Conservation (phyloP, 805 yeast genomes). For the Sugiyamaella qingdaonensis region DNA sequence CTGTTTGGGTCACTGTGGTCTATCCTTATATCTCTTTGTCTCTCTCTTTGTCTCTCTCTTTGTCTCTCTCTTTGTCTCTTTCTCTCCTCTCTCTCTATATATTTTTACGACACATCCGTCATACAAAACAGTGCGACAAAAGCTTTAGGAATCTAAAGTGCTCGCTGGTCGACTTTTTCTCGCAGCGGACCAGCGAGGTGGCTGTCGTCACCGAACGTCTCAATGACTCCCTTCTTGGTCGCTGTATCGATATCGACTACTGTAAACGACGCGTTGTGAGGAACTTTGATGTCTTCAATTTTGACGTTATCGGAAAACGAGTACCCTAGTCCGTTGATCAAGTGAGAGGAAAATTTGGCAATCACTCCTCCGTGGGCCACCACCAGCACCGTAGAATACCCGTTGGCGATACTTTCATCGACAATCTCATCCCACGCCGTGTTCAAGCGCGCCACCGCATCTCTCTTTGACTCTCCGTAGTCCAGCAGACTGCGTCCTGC, state of each 20-base stretch:
- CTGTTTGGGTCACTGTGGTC: no score
- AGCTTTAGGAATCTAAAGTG: no score
- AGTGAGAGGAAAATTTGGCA: slow-evolving; percentile 51
- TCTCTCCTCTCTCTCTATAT: no score
- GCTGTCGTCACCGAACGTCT: slow-evolving; percentile 58
- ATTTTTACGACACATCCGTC: no score
- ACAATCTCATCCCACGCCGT: slow-evolving; percentile 42
- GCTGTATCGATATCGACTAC: slow-evolving; percentile 52
- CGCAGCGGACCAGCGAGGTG: slow-evolving; percentile 52
- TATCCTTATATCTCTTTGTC: no score
- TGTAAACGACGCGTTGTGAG: slow-evolving; percentile 72
- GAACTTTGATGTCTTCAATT: slow-evolving; percentile 47
- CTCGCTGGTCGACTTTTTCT: slow-evolving; percentile 17
- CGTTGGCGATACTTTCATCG: slow-evolving; percentile 34
- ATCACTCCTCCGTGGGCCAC: slow-evolving; percentile 84
- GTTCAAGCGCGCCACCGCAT: slow-evolving; percentile 45
- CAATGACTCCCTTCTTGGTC: slow-evolving; percentile 41
- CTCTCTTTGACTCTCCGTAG: slow-evolving; percentile 54
- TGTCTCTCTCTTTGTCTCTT: no score
- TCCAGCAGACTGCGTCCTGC: slow-evolving; percentile 59
- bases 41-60: no score
- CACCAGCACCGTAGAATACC: slow-evolving; percentile 40
- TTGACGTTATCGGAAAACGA: slow-evolving; percentile 38
- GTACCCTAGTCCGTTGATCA: slow-evolving; percentile 40
- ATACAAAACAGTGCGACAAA: no score